Conservation (phyloP, 116 monocot genomes). For the Cymodocea nodosa region DNA sequence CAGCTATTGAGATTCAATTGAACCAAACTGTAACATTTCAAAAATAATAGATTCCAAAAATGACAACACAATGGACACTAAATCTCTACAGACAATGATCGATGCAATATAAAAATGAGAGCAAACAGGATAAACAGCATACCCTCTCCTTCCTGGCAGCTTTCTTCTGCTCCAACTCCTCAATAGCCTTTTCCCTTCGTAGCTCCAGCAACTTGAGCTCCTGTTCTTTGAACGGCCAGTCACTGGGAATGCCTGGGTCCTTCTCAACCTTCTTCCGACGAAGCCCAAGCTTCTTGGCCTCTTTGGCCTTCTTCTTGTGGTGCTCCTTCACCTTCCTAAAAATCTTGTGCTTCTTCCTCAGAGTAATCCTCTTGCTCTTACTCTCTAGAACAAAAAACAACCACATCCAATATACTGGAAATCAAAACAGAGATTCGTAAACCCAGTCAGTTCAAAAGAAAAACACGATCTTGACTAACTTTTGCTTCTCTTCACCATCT, state of each 20-base stretch:
- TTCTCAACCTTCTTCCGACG: slow-evolving; percentile 80
- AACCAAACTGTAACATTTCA: too few relatives aligned
- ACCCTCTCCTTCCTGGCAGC: slow-evolving; percentile 93
- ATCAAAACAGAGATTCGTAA: too few relatives aligned
- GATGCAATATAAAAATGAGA: too few relatives aligned
- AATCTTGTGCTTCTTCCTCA: slow-evolving; percentile 85
- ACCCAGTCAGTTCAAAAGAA: too few relatives aligned
- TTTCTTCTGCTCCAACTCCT: slow-evolving; percentile 87
- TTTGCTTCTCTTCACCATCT: too few relatives aligned
- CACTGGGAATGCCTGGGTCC: slow-evolving; percentile 95
- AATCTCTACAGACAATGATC: too few relatives aligned
- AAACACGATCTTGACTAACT: too few relatives aligned
- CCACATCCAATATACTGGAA: background rate
- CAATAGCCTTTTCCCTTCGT: slow-evolving; percentile 52
- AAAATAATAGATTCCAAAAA: too few relatives aligned
- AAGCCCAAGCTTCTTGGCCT: slow-evolving; percentile 80
- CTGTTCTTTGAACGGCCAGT: slow-evolving; percentile 98
- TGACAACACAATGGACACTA: too few relatives aligned
- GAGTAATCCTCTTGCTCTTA: slow-evolving; percentile 84
- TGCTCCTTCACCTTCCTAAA: slow-evolving; percentile 85
- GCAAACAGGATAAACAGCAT: background rate
- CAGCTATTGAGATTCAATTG: too few relatives aligned
- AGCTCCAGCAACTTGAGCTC: slow-evolving; percentile 80
- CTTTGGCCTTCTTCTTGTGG: slow-evolving; percentile 94
- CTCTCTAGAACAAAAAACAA: slow-evolving; percentile 39